Base-by-base conservation (phyloP, 768 basidiomycete species). In the Leccinum aurantiacum region DNA sequence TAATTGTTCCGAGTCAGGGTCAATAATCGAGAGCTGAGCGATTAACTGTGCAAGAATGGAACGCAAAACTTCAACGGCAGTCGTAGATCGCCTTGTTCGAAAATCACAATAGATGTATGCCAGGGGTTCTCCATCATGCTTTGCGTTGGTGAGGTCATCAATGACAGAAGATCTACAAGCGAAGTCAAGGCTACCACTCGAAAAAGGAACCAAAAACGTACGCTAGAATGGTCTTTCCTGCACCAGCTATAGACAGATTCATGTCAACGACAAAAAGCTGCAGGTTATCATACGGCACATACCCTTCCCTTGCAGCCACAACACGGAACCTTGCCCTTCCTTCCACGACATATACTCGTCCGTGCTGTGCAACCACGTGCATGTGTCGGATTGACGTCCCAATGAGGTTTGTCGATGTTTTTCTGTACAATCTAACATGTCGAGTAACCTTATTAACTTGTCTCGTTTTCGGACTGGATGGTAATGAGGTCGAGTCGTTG, bases 61-160 rank as follows among this genome's bases (percentile, higher is more conserved):
- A 7, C 63, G 61, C 51, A 67, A 57, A 9, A 69, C 60, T 25
- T 60, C 63, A 0, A 65, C 46, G 5, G 61, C 57, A 10, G 41
- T 57, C 1, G 57, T 67, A 1, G 63, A 65, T 3, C 48, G 38
- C 5, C 9, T 19, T 1, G 19, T 55, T 6, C 56, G 57, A 41
- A 71, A 71, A 53, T 70, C 65, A 4, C 69, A 69, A 53, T 69
- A 71, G 48, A 71, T 65, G 22, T 57, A 67, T 1, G 37, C 57
- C n/a, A 67, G 15, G 10, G 49, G 1, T 22, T 54, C 29, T 10
- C 29, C 29, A 9, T 41, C 25, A 2, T 44, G 17, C 4, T 35
- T 53, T 10, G 31, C 15, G 33, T 27, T 8, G 4, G 4, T 17
- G 14, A 60, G 60, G 41, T 56, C 51, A 9, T 53, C 7, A 25